Base-by-base conservation (phyloP, 768 basidiomycete species). In the Amanita subjunquillea region DNA sequence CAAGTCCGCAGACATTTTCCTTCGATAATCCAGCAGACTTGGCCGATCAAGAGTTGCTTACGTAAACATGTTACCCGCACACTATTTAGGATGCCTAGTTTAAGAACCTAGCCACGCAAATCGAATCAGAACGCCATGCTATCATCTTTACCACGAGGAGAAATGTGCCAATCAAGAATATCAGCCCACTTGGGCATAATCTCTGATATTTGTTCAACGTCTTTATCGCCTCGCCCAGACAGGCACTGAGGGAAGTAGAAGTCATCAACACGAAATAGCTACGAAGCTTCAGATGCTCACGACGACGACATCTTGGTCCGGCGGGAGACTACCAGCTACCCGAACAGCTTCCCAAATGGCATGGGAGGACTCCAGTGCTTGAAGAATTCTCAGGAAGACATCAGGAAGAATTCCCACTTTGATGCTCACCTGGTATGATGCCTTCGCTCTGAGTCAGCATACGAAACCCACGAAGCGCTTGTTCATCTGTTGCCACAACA, bases 201-300 rank as follows among this genome's bases (percentile, higher is more conserved):
- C 60, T 94, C 72, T n/a, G 87, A 92, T 53, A 99, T 93, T 63
- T 98, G 88, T 58, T 95, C 88, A 3, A 99, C 96, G 63, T 99
- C 95, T 69, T 98, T 98, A 68, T 98, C 93, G 15, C 96, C 96
- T 56, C 95, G 82, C 47, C 95, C 95, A 50, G 91, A 94, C 48
- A 97, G 72, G 62, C 92, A 96, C 90, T 94, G 44, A 30, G 15
- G 42, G 20, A 32, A 60, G 2, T 15, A 27, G 54, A 29, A 58
- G 48, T 55, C 27, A 51, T 10, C 25, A 7, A 13, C 17, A 25
- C 48, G 22, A 34, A 38, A 39, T 32, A 10, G 45, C 13, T 27
- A 34, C 54, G 3, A 46, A 36, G 48, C 13, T 12, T 42, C 34
- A 12, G 40, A 32, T 6, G 78, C 91, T 69, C 63, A 96, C 93